phyloP scores from a whole-genome alignment of 2,329 filamentous ascomycete species.

The Colletotrichum caudatum region DNA sequence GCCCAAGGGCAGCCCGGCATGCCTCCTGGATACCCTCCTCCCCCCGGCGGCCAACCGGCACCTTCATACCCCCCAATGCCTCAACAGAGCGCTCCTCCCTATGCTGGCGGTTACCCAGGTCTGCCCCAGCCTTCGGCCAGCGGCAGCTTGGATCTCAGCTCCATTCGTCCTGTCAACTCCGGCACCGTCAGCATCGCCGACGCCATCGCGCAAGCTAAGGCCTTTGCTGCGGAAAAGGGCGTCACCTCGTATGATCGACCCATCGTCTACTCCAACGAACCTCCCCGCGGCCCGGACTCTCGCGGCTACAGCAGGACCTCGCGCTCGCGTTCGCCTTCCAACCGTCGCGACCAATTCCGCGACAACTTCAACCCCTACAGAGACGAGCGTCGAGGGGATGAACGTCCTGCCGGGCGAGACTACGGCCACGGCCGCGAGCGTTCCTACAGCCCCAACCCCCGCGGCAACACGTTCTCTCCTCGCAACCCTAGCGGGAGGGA shows the following conservation, averaged over 20 bases:
- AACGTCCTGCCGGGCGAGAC: slow-evolving; percentile 65
- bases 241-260: slow-evolving; percentile 72
- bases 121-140: slow-evolving; percentile 78
- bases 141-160: slow-evolving; percentile 83
- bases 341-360: slow-evolving; percentile 76
- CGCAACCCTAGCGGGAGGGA: slow-evolving; percentile 66
- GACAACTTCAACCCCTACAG: slow-evolving; percentile 86
- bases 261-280: slow-evolving; percentile 57
- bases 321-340: slow-evolving; percentile 78
- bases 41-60: slow-evolving; percentile 52
- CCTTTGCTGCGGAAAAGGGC: slow-evolving; percentile 83
- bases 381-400: slow-evolving; percentile 80
- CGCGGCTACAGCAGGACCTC: slow-evolving; percentile 69
- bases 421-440: slow-evolving; percentile 72
- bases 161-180: slow-evolving; percentile 82
- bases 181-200: slow-evolving; percentile 87
- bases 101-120: slow-evolving; percentile 54
- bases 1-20: slow-evolving; percentile 56
- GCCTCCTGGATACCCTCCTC: slow-evolving; percentile 55
- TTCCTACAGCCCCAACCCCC: slow-evolving; percentile 75
- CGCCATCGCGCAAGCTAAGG: slow-evolving; percentile 86
- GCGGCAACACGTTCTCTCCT: slow-evolving; percentile 72
- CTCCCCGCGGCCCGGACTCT: slow-evolving; percentile 50
- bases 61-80: slow-evolving; percentile 53
- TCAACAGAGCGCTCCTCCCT: slow-evolving; percentile 51